A percentile compares a stretch with the other conserved stretches of the same genome.
Conservation (phyloP, 2,329 filamentous ascomycete genomes). For the Pseudopyricularia cyperi region DNA sequence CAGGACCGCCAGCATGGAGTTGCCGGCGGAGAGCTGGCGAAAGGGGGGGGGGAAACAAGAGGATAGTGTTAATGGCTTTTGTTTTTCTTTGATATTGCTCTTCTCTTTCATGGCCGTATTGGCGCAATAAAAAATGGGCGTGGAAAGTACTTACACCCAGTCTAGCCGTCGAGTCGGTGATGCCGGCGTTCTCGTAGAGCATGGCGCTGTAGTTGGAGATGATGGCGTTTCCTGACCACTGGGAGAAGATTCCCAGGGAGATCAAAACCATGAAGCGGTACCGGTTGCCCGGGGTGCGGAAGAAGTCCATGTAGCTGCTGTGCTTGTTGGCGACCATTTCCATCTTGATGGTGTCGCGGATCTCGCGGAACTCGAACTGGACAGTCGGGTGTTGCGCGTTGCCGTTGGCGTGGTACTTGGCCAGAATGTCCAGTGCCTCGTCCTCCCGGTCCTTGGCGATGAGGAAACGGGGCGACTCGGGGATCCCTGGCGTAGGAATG, state of each 20-base stretch:
- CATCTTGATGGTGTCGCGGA: constrained; percentile 28
- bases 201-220: constrained; percentile 6
- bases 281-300: constrained; percentile 12
- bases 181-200: constrained; percentile 7
- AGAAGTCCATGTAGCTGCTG: constrained; percentile 21
- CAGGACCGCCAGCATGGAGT: constrained; percentile 6
- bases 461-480: constrained; percentile 26
- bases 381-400: constrained; percentile 7
- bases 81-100: constrained; percentile 11
- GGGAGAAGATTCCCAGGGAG: constrained; percentile 19
- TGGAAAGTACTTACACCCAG: constrained; percentile 7
- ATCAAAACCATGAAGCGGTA: constrained; percentile 8
- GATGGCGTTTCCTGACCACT: constrained; percentile 10
- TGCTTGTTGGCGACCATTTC: constrained; percentile 19
- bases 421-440: constrained; percentile 8
- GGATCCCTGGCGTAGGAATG: constrained; percentile 19
- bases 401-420: constrained; percentile 21
- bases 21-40: background rate
- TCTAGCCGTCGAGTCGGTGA: constrained; percentile 6
- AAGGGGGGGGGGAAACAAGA: background rate
- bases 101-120: too few relatives aligned
- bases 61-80: background rate
- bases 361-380: constrained; percentile 26
- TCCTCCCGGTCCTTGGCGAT: constrained; percentile 1
- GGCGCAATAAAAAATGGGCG: too few relatives aligned